Evolutionary conservation across 1,139 yeast genomes (phyloP).

Genomic region (Zygotorulaspora mrakii): DNA sequence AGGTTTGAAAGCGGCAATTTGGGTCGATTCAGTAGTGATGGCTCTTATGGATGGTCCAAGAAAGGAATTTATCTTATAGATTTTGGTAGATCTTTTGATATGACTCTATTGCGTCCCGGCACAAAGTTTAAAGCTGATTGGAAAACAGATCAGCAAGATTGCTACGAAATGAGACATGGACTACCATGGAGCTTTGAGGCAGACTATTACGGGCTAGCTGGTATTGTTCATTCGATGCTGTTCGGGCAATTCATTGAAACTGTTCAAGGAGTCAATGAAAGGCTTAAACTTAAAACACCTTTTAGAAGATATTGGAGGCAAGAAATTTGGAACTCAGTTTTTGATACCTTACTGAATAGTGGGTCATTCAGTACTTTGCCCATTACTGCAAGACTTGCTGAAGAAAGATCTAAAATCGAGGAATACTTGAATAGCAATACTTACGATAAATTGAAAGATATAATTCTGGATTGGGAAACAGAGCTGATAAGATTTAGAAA

Average conservation of each 20-base stretch:
- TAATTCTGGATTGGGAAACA: slow-evolving; percentile 26
- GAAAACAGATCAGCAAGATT: slow-evolving; percentile 69
- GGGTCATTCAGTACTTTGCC: slow-evolving; percentile 40
- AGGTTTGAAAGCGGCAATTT: slow-evolving; percentile 42
- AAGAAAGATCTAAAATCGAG: slow-evolving; percentile 45
- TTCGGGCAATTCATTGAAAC: slow-evolving; percentile 63
- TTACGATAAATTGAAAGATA: slow-evolving; percentile 20
- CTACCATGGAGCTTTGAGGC: slow-evolving; percentile 75
- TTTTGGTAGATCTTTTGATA: slow-evolving; percentile 79
- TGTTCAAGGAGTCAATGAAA: slow-evolving; percentile 31
- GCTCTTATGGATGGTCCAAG: slow-evolving; percentile 47
- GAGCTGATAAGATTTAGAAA: slow-evolving; percentile 19
- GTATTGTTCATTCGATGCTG: slow-evolving; percentile 66
- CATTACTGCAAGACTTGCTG: slow-evolving; percentile 40
- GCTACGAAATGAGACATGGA: slow-evolving; percentile 64
- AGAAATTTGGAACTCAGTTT: slow-evolving; percentile 67
- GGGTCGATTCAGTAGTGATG: slow-evolving; percentile 38
- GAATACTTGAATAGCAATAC: slow-evolving; percentile 40
- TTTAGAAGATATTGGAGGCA: slow-evolving; percentile 78
- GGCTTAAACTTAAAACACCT: slow-evolving; percentile 42
- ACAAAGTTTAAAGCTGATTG: slow-evolving; percentile 59
- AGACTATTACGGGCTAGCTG: slow-evolving; percentile 83
- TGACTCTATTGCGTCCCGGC: slow-evolving; percentile 50
- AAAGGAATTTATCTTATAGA: slow-evolving; percentile 70
- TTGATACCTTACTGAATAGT: slow-evolving; percentile 64